phyloP scores from a whole-genome alignment of 192 early-diverging fungal genomes.

The Oehlia diaphana region DNA sequence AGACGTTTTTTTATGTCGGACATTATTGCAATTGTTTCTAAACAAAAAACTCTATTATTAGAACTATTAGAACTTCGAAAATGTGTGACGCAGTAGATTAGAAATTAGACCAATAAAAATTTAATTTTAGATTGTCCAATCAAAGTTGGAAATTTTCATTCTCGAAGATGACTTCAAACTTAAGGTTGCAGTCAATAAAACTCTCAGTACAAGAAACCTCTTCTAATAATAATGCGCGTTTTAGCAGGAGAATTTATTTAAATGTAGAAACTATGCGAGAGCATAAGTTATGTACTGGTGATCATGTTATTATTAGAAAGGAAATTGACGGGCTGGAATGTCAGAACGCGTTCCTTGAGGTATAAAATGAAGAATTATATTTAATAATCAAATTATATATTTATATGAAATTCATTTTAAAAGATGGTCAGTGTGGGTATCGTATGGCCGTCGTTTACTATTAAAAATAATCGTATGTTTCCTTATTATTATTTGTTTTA shows the following conservation, averaged over 20 bases:
- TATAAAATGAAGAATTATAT: not conserved
- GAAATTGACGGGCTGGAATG: not conserved
- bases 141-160: not conserved
- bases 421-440: constrained; percentile 42
- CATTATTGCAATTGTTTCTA: constrained; percentile 26
- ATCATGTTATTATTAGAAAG: constrained; percentile 35
- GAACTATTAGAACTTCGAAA: too few relatives aligned
- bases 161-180: not conserved
- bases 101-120: too few relatives aligned
- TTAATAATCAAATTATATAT: not conserved
- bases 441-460: constrained; percentile 57
- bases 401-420: not conserved
- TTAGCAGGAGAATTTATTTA: constrained; percentile 35
- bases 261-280: constrained; percentile 43
- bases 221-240: not conserved
- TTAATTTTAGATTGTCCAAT: too few relatives aligned
- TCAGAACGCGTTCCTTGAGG: not conserved
- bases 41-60: too few relatives aligned
- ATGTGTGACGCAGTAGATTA: too few relatives aligned
- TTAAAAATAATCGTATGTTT: constrained; percentile 41
- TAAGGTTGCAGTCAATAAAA: not conserved
- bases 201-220: not conserved
- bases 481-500: not conserved
- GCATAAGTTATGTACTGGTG: constrained; percentile 35
- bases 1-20: constrained; percentile 68